These are phyloP conservation scores for Perkinsus chesapeaki DNA, from an alignment of 169 alveolate species.

Conservation along the genomic window DNA sequence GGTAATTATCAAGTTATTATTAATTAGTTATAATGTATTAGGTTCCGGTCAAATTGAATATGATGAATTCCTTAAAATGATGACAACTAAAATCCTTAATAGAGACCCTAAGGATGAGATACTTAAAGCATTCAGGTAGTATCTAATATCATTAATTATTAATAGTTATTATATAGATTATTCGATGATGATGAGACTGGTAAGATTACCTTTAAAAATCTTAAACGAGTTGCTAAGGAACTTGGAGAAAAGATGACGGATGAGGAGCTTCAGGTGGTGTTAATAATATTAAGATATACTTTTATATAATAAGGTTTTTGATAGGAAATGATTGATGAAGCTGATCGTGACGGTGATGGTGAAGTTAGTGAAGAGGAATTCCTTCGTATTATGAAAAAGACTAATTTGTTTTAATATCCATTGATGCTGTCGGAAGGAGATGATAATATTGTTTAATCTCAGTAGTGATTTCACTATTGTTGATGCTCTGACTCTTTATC, in stretches of 20 bases:
- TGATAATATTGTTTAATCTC: not conserved
- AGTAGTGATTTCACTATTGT: not conserved
- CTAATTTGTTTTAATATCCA: conserved; percentile 83
- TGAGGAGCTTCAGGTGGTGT: conserved; percentile 83
- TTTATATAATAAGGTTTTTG: not conserved
- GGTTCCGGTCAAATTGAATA: conserved; percentile 13
- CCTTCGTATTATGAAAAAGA: conserved; percentile 93
- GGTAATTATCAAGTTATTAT: conserved; percentile 17
- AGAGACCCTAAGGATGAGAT: conserved; percentile 86
- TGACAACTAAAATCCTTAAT: conserved; percentile 31
- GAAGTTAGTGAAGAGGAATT: conserved; percentile 94
- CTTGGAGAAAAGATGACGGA: conserved; percentile 95
- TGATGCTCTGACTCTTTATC: not conserved
- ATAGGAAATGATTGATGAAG: conserved; percentile 95
- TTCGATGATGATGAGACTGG: conserved; percentile 94
- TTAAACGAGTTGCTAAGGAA: conserved; percentile 94
- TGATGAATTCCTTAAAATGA: conserved; percentile 20
- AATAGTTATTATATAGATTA: conserved; percentile 54
- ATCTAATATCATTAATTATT: not conserved
- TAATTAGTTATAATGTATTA: not conserved
- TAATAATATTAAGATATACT: not conserved
- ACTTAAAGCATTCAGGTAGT: conserved; percentile 62
- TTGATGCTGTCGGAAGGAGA: too few relatives aligned
- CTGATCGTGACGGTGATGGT: conserved; percentile 96
- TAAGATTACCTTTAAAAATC: conserved; percentile 69